Base-by-base conservation (phyloP, 345 rosid genomes). In the Pistacia integerrima region DNA sequence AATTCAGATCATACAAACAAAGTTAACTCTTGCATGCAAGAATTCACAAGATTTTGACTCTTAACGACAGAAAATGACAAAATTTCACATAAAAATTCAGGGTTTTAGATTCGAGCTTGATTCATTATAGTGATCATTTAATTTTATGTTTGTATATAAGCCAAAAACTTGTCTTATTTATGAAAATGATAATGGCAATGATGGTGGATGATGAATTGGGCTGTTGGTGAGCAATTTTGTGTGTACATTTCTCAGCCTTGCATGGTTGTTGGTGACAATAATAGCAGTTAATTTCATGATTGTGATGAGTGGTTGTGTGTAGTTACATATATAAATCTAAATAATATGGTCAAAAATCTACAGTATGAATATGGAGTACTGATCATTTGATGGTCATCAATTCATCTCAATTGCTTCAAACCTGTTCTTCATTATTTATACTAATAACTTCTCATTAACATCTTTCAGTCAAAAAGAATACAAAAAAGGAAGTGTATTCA, bases 251-350 rank as follows among this genome's bases (percentile, higher is more conserved):
- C 13, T 33, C 13, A 65, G 63, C 38, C 25, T 72, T 82, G 80
- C 83, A 74, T 80, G 67, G 72, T 79, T 83, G 69, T 77, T 77
- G 77, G 68, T 68, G 77, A 73, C 12, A 68, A 73, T 67, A 77
- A 76, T 80, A 48, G 36, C 54, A 36, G 51, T 11, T 64, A 0
- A 16, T 54, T 54, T 16, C 49, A 25, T 58, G 64, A 74, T 69
- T 73, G 6, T 46, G 69, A 61, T 60, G 69, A 71, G 8, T 66
- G 79, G 33, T 30, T 46, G 51, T 72, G 44, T 6, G 58, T 49
- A 64, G 49, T 51, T 77, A 54, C 25, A 25, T 25, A 58, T 2
- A 63, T 74, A 12, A 38, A 74, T 49, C 69, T 63, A 46, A 25
- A 25, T 25, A 25, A 11, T 22, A 8, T 60, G 74, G 28, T 61